Evolutionary conservation across 495 filamentous ascomycete genomes (phyloP).

Genomic region (Daldinia grandis): DNA sequence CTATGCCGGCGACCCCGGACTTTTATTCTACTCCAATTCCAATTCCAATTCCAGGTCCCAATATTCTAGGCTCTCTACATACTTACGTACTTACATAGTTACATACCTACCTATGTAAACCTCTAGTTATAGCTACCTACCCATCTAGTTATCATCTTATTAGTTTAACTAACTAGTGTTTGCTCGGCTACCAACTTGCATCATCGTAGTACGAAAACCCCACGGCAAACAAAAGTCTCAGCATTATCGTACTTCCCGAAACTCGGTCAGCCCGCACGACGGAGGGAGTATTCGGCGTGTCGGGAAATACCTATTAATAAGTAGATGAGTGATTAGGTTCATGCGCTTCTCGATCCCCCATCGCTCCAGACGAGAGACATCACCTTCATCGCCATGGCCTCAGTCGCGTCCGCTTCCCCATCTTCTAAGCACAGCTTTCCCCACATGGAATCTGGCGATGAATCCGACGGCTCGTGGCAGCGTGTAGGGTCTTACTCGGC

Average conservation of each 20-base stretch:
- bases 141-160: background rate
- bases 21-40: background rate
- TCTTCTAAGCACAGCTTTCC: constrained; percentile 35
- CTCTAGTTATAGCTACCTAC: background rate
- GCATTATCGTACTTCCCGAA: constrained; percentile 15
- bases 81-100: background rate
- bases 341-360: constrained; percentile 8
- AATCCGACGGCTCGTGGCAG: constrained; percentile 44
- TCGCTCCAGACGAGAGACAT: constrained; percentile 1
- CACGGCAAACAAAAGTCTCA: constrained; percentile 30
- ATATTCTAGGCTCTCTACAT: background rate
- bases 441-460: constrained; percentile 43
- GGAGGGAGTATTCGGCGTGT: background rate
- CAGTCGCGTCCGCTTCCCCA: constrained; percentile 41
- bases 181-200: constrained; percentile 29
- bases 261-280: constrained; percentile 1
- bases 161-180: constrained; percentile 23
- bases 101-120: background rate
- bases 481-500: constrained; percentile 42
- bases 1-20: constrained; percentile 21
- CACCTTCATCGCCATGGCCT: constrained; percentile 38
- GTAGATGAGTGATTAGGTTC: constrained; percentile 15
- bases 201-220: constrained; percentile 24
- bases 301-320: constrained; percentile 28
- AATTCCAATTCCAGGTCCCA: background rate